phyloP scores from a whole-genome alignment of 169 alveolate genomes.

The Babesia caballi region DNA sequence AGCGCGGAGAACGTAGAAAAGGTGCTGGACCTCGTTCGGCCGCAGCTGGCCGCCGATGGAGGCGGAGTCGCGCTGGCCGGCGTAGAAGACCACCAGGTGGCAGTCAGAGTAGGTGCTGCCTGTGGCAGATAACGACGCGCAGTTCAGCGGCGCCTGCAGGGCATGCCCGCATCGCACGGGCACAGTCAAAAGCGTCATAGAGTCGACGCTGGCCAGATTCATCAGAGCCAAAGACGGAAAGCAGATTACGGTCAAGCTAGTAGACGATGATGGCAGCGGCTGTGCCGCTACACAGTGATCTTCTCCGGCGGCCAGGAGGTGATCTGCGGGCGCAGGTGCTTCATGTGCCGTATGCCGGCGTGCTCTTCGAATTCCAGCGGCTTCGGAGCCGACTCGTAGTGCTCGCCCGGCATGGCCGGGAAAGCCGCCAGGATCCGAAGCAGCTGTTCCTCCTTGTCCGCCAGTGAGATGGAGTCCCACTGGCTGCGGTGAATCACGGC shows the following conservation, averaged over 20 bases:
- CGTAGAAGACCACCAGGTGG: conserved; percentile 52
- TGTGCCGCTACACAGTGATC: conserved; percentile 59
- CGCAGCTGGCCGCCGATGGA: conserved; percentile 72
- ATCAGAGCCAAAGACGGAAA: conserved; percentile 51
- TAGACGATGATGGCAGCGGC: conserved; percentile 43
- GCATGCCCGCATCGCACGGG: conserved; percentile 71
- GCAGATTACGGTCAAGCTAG: conserved; percentile 72
- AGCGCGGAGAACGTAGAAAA: conserved; percentile 69
- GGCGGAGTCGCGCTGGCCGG: conserved; percentile 70
- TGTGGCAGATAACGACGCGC: not conserved
- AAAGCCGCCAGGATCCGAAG: conserved; percentile 63
- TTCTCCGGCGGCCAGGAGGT: conserved; percentile 84
- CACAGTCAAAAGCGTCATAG: conserved; percentile 72
- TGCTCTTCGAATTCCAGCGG: conserved; percentile 55
- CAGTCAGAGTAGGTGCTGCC: conserved; percentile 34
- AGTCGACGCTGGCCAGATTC: conserved; percentile 66
- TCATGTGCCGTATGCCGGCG: conserved; percentile 60
- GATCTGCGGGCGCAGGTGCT: conserved; percentile 75
- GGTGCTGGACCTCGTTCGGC: conserved; percentile 73
- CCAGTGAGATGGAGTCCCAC: conserved; percentile 73
- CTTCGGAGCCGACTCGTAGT: conserved; percentile 51
- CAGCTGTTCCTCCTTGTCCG: conserved; percentile 78
- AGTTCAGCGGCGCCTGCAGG: conserved; percentile 71
- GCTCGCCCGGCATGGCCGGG: conserved; percentile 13
- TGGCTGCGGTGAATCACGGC: conserved; percentile 76